Base-by-base conservation (phyloP, 495 filamentous ascomycete genomes). In the Hypoxylon perforatum region DNA sequence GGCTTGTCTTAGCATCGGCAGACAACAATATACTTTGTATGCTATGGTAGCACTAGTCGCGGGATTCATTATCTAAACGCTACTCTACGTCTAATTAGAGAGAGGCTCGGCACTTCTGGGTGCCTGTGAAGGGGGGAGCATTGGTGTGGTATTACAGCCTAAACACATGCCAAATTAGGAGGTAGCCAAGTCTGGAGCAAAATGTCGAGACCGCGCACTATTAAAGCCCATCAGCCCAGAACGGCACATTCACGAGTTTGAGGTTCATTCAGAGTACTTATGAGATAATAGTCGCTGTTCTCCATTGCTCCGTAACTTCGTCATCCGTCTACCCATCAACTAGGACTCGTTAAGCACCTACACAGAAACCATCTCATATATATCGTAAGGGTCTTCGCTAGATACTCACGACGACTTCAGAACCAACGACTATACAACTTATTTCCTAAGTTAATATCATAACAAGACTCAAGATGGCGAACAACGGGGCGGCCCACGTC, bases 1-100 rank as follows among this genome's bases (percentile, higher is more conserved):
- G 41, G 19, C n/a, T 38, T 53, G 53, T 68, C 65, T 68, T 68
- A 60, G 65, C 65, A 63, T 68, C 65, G 65, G 65, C 65, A 68
- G 49, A 68, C 22, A 15, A 42, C 49, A 45, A 44, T 8, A 59
- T 35, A 45, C 38, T 35, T n/a, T 38, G 14, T 38, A 55, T 53
- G 58, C 49, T 23, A 52, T 30, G 50, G 21, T 30, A 44, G 18
- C 14, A 46, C 49, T 21, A 35, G 19, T 44, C 59, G 59, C 42
- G 59, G 35, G 52, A 50, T 21, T 8, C 33, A 36, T 55, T 59
- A 30, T n/a, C 49, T 68, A 59, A 62, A 55, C 65, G 65, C 65
- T 50, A 23, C 38, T 22, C 41, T 3, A 12, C 1, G 1, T 55
- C 19, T 50, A 21, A 68, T 68, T 63, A 49, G 59, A 49, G n/a